Percentiles rank a stretch among this genome's conserved stretches.
These are phyloP conservation scores for Royoungia palumana DNA, from an alignment of 768 basidiomycete genomes.

Conservation along the genomic window DNA sequence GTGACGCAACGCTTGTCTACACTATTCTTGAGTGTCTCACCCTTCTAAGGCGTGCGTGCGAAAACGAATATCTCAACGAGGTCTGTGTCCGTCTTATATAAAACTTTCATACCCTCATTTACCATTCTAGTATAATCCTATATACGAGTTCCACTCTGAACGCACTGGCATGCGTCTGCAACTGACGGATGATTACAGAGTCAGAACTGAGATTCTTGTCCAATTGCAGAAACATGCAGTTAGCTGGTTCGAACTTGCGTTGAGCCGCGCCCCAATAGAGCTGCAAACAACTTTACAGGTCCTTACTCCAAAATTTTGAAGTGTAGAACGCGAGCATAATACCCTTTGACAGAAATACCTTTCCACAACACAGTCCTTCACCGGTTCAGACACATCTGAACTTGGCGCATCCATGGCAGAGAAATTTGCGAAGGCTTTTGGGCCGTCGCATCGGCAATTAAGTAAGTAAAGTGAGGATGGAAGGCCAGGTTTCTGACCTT, in stretches of 20 bases:
- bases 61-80: constrained; percentile 91
- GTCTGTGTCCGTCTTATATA: constrained; percentile 38
- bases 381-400: constrained; percentile 76
- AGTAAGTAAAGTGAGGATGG: constrained; percentile 43
- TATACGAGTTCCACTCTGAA: constrained; percentile 79
- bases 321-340: neutral
- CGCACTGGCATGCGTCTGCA: constrained; percentile 71
- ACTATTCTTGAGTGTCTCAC: constrained; percentile 91
- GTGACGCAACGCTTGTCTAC: constrained; percentile 82
- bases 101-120: neutral
- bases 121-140: constrained; percentile 75
- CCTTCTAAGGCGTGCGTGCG: constrained; percentile 79
- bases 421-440: constrained; percentile 78
- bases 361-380: constrained; percentile 63
- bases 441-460: constrained; percentile 70
- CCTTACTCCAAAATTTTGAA: constrained; percentile 12
- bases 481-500: neutral
- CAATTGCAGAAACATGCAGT: constrained; percentile 72
- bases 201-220: constrained; percentile 79
- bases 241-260: constrained; percentile 82
- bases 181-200: constrained; percentile 80
- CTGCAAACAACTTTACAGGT: constrained; percentile 91
- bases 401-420: constrained; percentile 89
- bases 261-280: constrained; percentile 88
- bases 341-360: constrained; percentile 74